Percentiles rank a stretch among this genome's conserved stretches.
Conservation (phyloP, 2,329 filamentous ascomycete species). For the Colletotrichum chlorophyti region DNA sequence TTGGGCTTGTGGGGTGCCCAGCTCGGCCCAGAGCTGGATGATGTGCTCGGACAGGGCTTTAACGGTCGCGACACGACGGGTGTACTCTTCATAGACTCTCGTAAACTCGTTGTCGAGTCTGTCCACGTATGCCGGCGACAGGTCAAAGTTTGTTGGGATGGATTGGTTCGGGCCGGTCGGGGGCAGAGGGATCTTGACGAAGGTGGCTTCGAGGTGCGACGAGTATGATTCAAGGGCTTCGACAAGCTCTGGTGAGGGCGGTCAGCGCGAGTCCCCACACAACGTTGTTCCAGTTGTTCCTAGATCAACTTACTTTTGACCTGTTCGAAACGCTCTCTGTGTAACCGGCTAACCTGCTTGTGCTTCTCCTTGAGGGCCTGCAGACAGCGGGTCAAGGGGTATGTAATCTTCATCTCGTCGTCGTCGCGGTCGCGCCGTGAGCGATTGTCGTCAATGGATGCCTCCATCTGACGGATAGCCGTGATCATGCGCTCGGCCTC, state of each 20-base stretch:
- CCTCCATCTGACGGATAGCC: slow-evolving; percentile 91
- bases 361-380: slow-evolving; percentile 86
- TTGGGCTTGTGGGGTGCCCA: slow-evolving; percentile 92
- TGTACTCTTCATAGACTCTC: slow-evolving; percentile 96
- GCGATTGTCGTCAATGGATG: slow-evolving; percentile 80
- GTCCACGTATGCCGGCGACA: slow-evolving; percentile 88
- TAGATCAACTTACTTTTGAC: slow-evolving; percentile 77
- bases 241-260: slow-evolving; percentile 74
- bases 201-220: slow-evolving; percentile 89
- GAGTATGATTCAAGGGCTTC: slow-evolving; percentile 95
- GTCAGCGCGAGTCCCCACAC: slow-evolving; percentile 24
- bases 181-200: slow-evolving; percentile 84
- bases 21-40: slow-evolving; percentile 93
- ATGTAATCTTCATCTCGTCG: slow-evolving; percentile 78
- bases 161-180: slow-evolving; percentile 79
- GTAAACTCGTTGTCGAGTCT: slow-evolving; percentile 91
- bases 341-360: slow-evolving; percentile 76
- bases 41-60: slow-evolving; percentile 81
- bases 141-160: slow-evolving; percentile 83
- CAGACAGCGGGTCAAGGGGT: slow-evolving; percentile 82
- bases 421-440: slow-evolving; percentile 68
- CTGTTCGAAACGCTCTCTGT: slow-evolving; percentile 92
- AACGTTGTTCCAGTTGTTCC: not conserved
- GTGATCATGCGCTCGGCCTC: slow-evolving; percentile 87
- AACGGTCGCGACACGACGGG: slow-evolving; percentile 78